phyloP scores from a whole-genome alignment of 768 basidiomycete species.

The Leccinum fibrillosum region DNA sequence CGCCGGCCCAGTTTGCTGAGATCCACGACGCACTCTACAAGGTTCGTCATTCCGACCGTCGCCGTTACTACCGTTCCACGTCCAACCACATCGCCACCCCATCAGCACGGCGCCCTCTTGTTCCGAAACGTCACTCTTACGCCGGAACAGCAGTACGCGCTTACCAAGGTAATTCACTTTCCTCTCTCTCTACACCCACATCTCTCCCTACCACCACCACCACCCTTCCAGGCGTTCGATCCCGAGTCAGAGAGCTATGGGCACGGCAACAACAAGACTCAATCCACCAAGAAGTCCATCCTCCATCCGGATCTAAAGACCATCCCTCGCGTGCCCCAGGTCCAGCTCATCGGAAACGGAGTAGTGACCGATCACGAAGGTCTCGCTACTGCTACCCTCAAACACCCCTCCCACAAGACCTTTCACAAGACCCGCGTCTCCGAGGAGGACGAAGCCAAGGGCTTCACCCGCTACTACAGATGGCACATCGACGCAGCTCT shows the following conservation, averaged over 20 bases:
- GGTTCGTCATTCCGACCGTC: slow-evolving; percentile 35
- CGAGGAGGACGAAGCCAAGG: slow-evolving; percentile 68
- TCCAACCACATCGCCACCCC: not conserved
- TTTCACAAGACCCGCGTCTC: slow-evolving; percentile 83
- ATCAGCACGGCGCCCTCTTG: slow-evolving; percentile 67
- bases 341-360: slow-evolving; percentile 91
- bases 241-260: slow-evolving; percentile 62
- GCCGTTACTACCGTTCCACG: not conserved
- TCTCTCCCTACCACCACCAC: slow-evolving; percentile 7
- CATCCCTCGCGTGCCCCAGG: slow-evolving; percentile 83
- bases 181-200: not conserved
- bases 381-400: slow-evolving; percentile 70
- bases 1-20: slow-evolving; percentile 60
- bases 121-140: slow-evolving; percentile 68
- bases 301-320: slow-evolving; percentile 90
- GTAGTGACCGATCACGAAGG: slow-evolving; percentile 78
- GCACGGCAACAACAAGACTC: slow-evolving; percentile 87
- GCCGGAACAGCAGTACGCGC: slow-evolving; percentile 79
- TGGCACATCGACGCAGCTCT: slow-evolving; percentile 93
- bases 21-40: slow-evolving; percentile 74
- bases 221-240: slow-evolving; percentile 67
- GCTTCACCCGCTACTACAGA: slow-evolving; percentile 84
- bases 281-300: slow-evolving; percentile 69
- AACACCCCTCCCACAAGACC: slow-evolving; percentile 81
- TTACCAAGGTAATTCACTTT: slow-evolving; percentile 65